phyloP scores from a whole-genome alignment of 768 basidiomycete genomes.

The Podaxis sp. region DNA sequence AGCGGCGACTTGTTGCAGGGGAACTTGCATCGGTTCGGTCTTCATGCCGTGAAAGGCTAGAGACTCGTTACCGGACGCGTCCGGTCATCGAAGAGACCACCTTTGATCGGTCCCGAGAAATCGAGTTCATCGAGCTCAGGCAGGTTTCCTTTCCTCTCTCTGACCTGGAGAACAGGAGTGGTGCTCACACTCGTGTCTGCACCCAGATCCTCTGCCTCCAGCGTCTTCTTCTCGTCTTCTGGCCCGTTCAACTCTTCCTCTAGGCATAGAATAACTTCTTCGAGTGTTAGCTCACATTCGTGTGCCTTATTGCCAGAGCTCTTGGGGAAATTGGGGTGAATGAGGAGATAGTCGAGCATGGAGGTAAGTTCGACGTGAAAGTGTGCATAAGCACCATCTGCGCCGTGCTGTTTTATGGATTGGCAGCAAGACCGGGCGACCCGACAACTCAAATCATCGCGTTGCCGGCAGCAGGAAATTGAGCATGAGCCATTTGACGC shows the following conservation, averaged over 20 bases:
- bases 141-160: slow-evolving; percentile 40
- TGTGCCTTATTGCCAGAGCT: slow-evolving; percentile 62
- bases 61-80: slow-evolving; percentile 14
- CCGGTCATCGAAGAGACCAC: slow-evolving; percentile 18
- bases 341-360: slow-evolving; percentile 83
- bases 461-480: too few species aligned
- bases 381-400: too few species aligned
- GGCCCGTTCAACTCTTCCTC: slow-evolving; percentile 82
- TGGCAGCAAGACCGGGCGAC: too few species aligned
- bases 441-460: too few species aligned
- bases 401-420: too few species aligned
- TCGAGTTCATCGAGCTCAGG: slow-evolving; percentile 43
- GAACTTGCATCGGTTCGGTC: slow-evolving; percentile 50
- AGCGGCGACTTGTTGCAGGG: slow-evolving; percentile 33
- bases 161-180: slow-evolving; percentile 48
- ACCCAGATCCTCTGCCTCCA: slow-evolving; percentile 50
- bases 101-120: slow-evolving; percentile 50
- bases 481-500: too few species aligned
- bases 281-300: slow-evolving; percentile 71
- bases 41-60: slow-evolving; percentile 18
- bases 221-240: slow-evolving; percentile 65
- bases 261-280: slow-evolving; percentile 78
- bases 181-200: slow-evolving; percentile 51
- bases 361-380: slow-evolving; percentile 80
- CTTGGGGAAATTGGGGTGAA: slow-evolving; percentile 82